Conservation (phyloP, 176 grass and related monocot genomes). For the Oryza brachyantha region DNA sequence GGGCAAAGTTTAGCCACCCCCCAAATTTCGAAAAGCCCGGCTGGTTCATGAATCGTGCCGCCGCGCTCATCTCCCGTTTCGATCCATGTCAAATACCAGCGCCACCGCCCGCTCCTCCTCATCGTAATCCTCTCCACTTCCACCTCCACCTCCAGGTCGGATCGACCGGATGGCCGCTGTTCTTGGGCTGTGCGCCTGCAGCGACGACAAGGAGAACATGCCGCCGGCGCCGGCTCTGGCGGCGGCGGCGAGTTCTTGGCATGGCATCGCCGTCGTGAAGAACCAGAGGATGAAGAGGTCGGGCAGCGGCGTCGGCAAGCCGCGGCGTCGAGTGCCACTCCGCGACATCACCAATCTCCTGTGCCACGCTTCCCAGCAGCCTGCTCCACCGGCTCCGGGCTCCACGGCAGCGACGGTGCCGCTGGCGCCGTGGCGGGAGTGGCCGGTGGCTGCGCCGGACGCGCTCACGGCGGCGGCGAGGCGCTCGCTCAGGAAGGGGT, state of each 20-base stretch:
- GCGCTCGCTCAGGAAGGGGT: slow-evolving; percentile 25
- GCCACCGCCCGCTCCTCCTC: background rate
- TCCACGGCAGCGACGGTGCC: background rate
- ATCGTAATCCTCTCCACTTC: background rate
- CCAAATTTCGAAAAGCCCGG: background rate
- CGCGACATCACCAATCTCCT: slow-evolving; percentile 29
- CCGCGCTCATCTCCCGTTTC: background rate
- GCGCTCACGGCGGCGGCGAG: background rate
- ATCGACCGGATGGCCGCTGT: slow-evolving; percentile 13
- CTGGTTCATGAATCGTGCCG: too few relatives aligned
- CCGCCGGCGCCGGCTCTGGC: background rate
- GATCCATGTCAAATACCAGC: slow-evolving; percentile 24
- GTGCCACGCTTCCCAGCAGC: background rate
- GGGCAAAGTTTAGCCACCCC: background rate
- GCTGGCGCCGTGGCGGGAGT: background rate
- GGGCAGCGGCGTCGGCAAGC: background rate
- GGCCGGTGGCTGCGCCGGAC: background rate
- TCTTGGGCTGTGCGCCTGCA: background rate
- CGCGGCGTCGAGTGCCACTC: slow-evolving; percentile 8
- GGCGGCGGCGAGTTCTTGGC: background rate
- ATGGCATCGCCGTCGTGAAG: slow-evolving; percentile 17
- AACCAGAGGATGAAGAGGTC: slow-evolving; percentile 31
- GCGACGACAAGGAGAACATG: slow-evolving; percentile 31
- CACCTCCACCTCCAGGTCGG: background rate
- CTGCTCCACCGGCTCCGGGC: background rate